Conservation (phyloP, 345 rosid species). For the Diplotaxis tenuifolia region DNA sequence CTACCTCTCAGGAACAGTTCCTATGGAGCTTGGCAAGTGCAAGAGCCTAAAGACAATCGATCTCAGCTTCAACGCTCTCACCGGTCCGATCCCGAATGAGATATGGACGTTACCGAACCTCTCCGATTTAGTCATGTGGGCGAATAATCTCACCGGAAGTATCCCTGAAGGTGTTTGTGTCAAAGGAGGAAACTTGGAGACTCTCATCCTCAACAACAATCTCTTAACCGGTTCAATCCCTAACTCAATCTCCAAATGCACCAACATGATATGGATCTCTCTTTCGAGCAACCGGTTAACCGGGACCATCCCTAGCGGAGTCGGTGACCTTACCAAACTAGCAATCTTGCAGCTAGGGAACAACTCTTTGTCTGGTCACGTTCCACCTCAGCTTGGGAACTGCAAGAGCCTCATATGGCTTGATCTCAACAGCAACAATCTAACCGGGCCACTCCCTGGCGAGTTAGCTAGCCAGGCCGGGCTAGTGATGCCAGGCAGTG, state of each 20-base stretch:
- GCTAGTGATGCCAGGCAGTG: constrained; percentile 65
- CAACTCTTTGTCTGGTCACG: constrained; percentile 71
- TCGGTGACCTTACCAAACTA: constrained; percentile 60
- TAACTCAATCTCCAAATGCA: constrained; percentile 64
- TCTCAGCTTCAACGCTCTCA: constrained; percentile 81
- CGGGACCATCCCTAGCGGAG: constrained; percentile 68
- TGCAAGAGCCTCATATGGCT: constrained; percentile 92
- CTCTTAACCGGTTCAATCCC: constrained; percentile 69
- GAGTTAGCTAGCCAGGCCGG: constrained; percentile 76
- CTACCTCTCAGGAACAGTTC: constrained; percentile 72
- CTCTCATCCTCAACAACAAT: constrained; percentile 87
- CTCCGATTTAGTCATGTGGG: constrained; percentile 86
- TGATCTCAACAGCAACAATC: constrained; percentile 79
- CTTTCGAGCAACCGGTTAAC: constrained; percentile 71
- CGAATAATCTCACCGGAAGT: constrained; percentile 80
- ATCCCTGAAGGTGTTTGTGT: constrained; percentile 75
- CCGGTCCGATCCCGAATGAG: constrained; percentile 59
- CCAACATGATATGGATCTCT: constrained; percentile 87
- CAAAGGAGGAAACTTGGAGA: constrained; percentile 73
- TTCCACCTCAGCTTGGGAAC: constrained; percentile 72
- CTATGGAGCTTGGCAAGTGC: constrained; percentile 71
- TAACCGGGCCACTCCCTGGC: constrained; percentile 60
- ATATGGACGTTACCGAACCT: constrained; percentile 77
- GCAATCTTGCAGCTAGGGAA: constrained; percentile 87
- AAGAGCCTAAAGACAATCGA: constrained; percentile 66